A percentile compares a stretch with the other conserved stretches of the same genome.
Conservation (phyloP, 1,284 basidiomycete species). For the Rhizoctonia solani region DNA sequence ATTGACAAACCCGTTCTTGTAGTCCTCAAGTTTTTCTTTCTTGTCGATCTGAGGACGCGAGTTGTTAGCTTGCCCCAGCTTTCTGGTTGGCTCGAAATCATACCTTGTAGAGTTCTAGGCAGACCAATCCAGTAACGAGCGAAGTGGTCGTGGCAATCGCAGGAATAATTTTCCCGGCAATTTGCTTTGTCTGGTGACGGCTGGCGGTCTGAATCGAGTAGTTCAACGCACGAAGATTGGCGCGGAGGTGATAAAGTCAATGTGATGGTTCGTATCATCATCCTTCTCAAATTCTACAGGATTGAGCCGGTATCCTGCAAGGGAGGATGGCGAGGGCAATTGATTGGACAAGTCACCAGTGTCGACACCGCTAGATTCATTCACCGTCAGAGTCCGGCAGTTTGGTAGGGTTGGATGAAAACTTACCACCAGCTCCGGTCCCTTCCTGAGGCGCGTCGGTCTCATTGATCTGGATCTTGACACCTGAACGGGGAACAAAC, state of each 20-base stretch:
- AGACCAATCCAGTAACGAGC: slow-evolving; percentile 92
- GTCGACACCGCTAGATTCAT: too few relatives aligned
- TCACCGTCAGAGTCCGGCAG: too few relatives aligned
- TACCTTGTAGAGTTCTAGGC: slow-evolving; percentile 96
- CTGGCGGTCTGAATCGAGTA: slow-evolving; percentile 91
- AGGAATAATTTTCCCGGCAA: slow-evolving; percentile 99
- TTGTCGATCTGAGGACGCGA: slow-evolving; percentile 72
- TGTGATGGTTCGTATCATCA: slow-evolving; percentile 97
- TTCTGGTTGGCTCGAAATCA: background rate
- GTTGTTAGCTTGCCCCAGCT: slow-evolving; percentile 22
- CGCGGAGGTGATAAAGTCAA: slow-evolving; percentile 98
- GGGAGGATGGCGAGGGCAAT: slow-evolving; percentile 84
- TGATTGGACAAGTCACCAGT: slow-evolving; percentile 61
- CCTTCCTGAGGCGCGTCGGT: slow-evolving; percentile 78
- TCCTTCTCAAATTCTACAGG: slow-evolving; percentile 99
- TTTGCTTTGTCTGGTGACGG: slow-evolving; percentile 95
- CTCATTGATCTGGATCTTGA: slow-evolving; percentile 95
- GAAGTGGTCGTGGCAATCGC: slow-evolving; percentile 99
- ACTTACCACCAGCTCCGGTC: slow-evolving; percentile 50
- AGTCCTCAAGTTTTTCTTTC: slow-evolving; percentile 90
- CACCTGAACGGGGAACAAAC: slow-evolving; percentile 89
- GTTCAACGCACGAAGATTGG: slow-evolving; percentile 95
- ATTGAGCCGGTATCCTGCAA: slow-evolving; percentile 92
- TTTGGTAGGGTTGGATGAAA: too few relatives aligned
- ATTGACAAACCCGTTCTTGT: slow-evolving; percentile 99